Conservation (phyloP, 768 basidiomycete genomes). For the Mycena metata region DNA sequence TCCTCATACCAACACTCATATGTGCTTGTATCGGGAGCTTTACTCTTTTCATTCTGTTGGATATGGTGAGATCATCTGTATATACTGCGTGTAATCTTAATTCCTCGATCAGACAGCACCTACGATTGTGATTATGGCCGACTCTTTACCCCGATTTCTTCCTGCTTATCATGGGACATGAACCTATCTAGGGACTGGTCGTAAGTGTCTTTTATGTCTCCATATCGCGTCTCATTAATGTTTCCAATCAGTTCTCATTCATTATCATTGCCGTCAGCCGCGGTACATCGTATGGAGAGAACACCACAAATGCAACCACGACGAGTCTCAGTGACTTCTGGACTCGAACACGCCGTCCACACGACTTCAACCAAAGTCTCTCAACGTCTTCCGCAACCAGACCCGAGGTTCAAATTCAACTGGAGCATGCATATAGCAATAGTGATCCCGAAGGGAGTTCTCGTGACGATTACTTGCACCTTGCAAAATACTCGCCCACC, state of each 20-base stretch:
- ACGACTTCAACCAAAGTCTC: background rate
- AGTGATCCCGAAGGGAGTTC: background rate
- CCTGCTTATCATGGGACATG: background rate
- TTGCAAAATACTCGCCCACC: background rate
- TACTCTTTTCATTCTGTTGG: background rate
- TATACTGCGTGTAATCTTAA: background rate
- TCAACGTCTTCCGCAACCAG: constrained; percentile 3
- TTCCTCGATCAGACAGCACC: background rate
- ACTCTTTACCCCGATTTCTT: background rate
- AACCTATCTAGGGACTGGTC: constrained; percentile 1
- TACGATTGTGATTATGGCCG: background rate
- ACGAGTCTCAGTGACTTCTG: background rate
- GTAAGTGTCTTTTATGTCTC: background rate
- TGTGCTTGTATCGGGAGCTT: background rate
- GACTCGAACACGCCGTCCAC: background rate
- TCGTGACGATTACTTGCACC: background rate
- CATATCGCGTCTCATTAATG: background rate
- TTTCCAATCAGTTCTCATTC: constrained; percentile 4
- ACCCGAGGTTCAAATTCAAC: constrained; percentile 1
- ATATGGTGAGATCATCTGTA: constrained; percentile 1
- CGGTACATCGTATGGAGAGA: constrained; percentile 3
- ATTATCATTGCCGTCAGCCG: background rate
- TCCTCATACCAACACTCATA: background rate
- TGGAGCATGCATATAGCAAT: background rate
- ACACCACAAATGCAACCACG: background rate